These are phyloP conservation scores for Fimicolochytrium jonesii DNA, from an alignment of 192 early-diverging fungal species.

Conservation along the genomic window DNA sequence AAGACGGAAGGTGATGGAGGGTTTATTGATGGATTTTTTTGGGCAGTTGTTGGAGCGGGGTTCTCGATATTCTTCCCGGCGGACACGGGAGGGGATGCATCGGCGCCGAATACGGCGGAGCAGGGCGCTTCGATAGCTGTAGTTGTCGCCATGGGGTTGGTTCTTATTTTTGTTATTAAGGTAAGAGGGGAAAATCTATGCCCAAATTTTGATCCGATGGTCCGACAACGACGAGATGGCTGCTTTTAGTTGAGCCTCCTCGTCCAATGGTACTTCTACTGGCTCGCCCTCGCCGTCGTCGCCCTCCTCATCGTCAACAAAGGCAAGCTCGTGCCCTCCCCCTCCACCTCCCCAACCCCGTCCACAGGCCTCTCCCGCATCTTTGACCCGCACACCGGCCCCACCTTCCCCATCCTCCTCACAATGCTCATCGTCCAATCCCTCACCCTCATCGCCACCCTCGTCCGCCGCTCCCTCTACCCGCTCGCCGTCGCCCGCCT, in stretches of 20 bases:
- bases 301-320: slow-evolving; percentile 3
- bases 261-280: slow-evolving; percentile 2
- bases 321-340: neutral
- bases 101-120: neutral
- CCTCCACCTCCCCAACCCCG: no score
- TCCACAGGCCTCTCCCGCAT: neutral
- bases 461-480: neutral
- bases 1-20: neutral
- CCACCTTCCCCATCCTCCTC: neutral
- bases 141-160: neutral
- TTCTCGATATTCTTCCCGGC: neutral
- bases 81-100: neutral
- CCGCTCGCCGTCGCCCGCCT: neutral
- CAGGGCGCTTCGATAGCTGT: neutral
- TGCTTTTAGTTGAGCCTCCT: neutral
- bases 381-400: neutral
- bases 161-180: neutral
- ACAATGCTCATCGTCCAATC: neutral
- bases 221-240: no score
- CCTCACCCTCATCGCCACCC: neutral
- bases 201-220: neutral
- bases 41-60: neutral
- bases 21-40: neutral
- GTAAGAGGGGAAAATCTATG: no score
- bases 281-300: neutral